These are phyloP conservation scores for Pythium dissimile DNA, from an alignment of 352 stramenopile genomes.

Conservation along the genomic window DNA sequence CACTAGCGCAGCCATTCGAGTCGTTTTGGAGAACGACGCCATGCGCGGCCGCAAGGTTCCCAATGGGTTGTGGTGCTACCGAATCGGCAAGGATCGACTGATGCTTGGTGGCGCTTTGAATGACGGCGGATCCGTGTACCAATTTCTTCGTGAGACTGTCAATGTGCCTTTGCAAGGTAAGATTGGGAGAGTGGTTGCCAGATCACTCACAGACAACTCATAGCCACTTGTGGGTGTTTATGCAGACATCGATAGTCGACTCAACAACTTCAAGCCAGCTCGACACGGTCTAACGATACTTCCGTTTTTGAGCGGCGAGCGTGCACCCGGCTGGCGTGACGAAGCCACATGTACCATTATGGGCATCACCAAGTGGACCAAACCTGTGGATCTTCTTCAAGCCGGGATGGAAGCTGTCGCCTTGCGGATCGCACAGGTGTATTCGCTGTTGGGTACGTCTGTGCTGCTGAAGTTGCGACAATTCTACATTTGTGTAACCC, in stretches of 20 bases:
- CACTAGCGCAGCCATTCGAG: conserved; percentile 90
- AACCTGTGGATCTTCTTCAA: conserved; percentile 84
- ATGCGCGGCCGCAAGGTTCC: conserved; percentile 71
- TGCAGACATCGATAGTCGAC: conserved; percentile 36
- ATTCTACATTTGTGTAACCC: background rate
- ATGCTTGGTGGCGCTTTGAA: conserved; percentile 94
- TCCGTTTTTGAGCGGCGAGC: conserved; percentile 92
- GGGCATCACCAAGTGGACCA: conserved; percentile 91
- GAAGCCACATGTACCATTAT: conserved; percentile 89
- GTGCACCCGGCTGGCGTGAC: conserved; percentile 90
- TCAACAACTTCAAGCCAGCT: conserved; percentile 34
- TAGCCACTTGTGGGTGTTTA: conserved; percentile 14
- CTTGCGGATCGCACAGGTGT: conserved; percentile 83
- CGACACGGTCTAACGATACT: conserved; percentile 82
- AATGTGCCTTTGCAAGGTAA: conserved; percentile 43
- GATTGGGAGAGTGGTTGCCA: background rate
- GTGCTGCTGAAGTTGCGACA: background rate
- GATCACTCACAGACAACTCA: background rate
- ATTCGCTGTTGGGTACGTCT: conserved; percentile 72
- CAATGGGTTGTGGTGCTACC: conserved; percentile 93
- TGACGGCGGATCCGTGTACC: conserved; percentile 94
- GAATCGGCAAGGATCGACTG: conserved; percentile 78
- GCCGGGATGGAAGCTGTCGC: conserved; percentile 89
- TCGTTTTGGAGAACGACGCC: conserved; percentile 63
- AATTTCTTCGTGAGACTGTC: conserved; percentile 87